phyloP scores from a whole-genome alignment of 352 stramenopile species.

The Pseudoperonospora humuli region DNA sequence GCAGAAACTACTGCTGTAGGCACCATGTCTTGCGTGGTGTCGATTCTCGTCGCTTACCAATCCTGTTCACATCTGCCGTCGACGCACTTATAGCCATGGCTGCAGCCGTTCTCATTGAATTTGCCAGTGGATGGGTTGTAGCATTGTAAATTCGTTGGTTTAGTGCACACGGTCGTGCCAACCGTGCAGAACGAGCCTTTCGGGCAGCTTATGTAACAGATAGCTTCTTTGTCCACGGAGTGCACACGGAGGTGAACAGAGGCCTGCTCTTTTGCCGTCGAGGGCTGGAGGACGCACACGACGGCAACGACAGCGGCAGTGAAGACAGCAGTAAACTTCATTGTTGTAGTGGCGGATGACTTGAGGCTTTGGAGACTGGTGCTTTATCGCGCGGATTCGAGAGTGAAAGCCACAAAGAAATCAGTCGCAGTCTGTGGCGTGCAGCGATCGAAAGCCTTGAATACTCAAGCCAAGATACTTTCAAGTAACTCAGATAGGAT shows the following conservation, averaged over 20 bases:
- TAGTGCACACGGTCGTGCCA: constrained; percentile 10
- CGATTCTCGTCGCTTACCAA: too few species aligned
- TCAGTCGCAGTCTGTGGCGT: constrained; percentile 5
- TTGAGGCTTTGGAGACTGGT: neutral
- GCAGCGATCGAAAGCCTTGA: too few species aligned
- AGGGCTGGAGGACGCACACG: constrained; percentile 15
- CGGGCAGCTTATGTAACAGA: constrained; percentile 20
- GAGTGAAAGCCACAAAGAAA: constrained; percentile 7
- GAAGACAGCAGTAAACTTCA: constrained; percentile 29
- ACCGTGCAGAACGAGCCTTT: constrained; percentile 21
- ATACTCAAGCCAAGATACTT: too few species aligned
- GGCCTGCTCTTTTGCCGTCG: constrained; percentile 10
- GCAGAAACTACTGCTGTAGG: constrained; percentile 4
- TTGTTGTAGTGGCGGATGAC: neutral
- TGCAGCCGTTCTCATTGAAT: constrained; percentile 11
- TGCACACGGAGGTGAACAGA: constrained; percentile 24
- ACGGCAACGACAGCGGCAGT: constrained; percentile 10
- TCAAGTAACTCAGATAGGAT: too few species aligned
- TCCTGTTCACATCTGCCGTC: constrained; percentile 24
- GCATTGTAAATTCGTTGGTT: constrained; percentile 9
- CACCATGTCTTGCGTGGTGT: too few species aligned
- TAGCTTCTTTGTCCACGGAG: constrained; percentile 1
- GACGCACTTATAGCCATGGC: constrained; percentile 22
- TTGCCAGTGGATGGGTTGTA: constrained; percentile 25
- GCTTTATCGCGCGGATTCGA: constrained; percentile 3